These are phyloP conservation scores for Tricholoma matsutake DNA, from an alignment of 768 basidiomycete genomes.

Conservation along the genomic window DNA sequence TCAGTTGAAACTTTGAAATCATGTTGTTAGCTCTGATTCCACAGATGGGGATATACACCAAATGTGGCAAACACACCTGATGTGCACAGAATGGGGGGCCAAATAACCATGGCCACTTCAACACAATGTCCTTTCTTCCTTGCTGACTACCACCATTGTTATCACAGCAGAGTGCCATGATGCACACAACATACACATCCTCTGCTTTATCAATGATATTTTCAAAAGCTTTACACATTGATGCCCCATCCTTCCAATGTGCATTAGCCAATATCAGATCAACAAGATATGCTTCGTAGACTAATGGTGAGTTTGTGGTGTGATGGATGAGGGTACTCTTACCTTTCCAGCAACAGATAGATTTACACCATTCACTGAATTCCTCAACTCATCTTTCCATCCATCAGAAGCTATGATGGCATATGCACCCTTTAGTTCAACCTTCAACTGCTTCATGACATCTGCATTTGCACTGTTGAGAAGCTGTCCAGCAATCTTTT, in stretches of 20 bases:
- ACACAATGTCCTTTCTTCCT: slow-evolving; percentile 21
- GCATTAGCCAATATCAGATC: slow-evolving; percentile 20
- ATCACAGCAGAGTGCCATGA: slow-evolving; percentile 20
- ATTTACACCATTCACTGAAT: slow-evolving; percentile 24
- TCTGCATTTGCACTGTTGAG: slow-evolving; percentile 13
- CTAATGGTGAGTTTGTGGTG: no score
- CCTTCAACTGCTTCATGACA: slow-evolving; percentile 13
- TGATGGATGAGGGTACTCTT: background rate
- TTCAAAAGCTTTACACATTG: slow-evolving; percentile 24
- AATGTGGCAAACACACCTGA: no score
- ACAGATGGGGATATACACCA: no score
- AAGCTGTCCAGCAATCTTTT: slow-evolving; percentile 19
- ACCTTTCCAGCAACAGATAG: slow-evolving; percentile 20
- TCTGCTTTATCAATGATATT: slow-evolving; percentile 23
- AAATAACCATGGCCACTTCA: slow-evolving; percentile 15
- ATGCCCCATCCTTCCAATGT: slow-evolving; percentile 21
- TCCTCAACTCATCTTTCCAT: slow-evolving; percentile 25
- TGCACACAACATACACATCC: slow-evolving; percentile 3
- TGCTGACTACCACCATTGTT: slow-evolving; percentile 25
- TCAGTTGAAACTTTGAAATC: slow-evolving; percentile 17
- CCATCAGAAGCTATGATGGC: slow-evolving; percentile 19
- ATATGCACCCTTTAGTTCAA: slow-evolving; percentile 11
- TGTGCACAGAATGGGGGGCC: no score
- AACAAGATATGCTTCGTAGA: slow-evolving; percentile 18
- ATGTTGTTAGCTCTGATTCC: no score